Evolutionary conservation across 176 grass and related monocot genomes (phyloP).

Genomic region (Lolium perenne): DNA sequence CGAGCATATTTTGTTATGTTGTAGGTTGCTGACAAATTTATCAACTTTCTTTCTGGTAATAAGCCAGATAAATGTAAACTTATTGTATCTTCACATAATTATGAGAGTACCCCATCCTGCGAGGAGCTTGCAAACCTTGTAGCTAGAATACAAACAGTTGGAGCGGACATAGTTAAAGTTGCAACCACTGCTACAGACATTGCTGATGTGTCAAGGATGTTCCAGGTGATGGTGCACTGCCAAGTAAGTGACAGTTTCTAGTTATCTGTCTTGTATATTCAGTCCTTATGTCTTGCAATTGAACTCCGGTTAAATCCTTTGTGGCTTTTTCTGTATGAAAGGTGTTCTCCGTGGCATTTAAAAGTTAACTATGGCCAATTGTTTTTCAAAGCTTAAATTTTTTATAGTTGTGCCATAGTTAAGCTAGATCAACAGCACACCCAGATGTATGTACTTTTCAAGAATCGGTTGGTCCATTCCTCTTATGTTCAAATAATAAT

Average conservation of each 20-base stretch:
- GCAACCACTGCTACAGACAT: conserved; percentile 89
- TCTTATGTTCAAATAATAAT: conserved; percentile 13
- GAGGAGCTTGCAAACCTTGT: conserved; percentile 84
- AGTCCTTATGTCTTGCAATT: background rate
- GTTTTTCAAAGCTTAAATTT: background rate
- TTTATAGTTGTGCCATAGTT: background rate
- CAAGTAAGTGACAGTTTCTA: conserved; percentile 64
- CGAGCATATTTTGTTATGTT: conserved; percentile 36
- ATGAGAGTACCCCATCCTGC: conserved; percentile 79
- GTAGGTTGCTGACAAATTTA: conserved; percentile 84
- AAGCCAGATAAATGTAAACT: conserved; percentile 90
- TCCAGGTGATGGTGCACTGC: conserved; percentile 89
- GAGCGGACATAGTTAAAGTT: conserved; percentile 97
- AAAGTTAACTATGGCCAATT: conserved; percentile 5
- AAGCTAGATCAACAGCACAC: background rate
- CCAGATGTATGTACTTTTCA: conserved; percentile 18
- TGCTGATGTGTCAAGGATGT: conserved; percentile 83
- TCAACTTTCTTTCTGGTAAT: conserved; percentile 67
- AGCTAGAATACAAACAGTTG: conserved; percentile 85
- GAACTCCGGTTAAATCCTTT: conserved; percentile 2
- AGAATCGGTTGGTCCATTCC: conserved; percentile 15
- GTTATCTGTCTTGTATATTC: conserved; percentile 12
- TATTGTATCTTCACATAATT: conserved; percentile 99
- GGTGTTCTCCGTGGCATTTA: background rate
- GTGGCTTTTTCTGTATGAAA: background rate